These are phyloP conservation scores for Omphalotus guepiniiformis DNA, from an alignment of 768 basidiomycete species.

Conservation along the genomic window DNA sequence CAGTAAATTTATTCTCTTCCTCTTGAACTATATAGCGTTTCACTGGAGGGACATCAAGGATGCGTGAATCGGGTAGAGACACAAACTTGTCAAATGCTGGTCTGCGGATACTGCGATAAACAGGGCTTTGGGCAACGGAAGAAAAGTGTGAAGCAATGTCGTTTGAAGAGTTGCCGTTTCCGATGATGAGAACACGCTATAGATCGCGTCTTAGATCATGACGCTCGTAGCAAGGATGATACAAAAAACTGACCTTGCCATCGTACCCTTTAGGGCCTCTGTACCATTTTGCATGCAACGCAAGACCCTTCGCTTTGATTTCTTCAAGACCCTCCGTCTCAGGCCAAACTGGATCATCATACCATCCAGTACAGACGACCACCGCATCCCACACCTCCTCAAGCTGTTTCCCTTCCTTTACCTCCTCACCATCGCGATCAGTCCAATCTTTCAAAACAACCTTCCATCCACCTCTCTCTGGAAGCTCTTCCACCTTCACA, in stretches of 20 bases:
- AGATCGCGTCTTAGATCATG: background rate
- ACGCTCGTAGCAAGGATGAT: background rate
- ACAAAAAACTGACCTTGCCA: conserved; percentile 20
- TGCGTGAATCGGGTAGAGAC: conserved; percentile 37
- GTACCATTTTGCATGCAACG: conserved; percentile 41
- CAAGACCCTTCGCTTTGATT: conserved; percentile 26
- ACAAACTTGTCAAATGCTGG: conserved; percentile 34
- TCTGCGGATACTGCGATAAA: conserved; percentile 44
- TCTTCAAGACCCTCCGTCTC: conserved; percentile 37
- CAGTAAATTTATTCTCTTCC: conserved; percentile 24
- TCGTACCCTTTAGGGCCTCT: conserved; percentile 34
- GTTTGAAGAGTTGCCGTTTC: conserved; percentile 50
- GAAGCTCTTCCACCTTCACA: conserved; percentile 31
- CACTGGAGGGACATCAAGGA: conserved; percentile 40
- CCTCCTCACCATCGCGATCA: conserved; percentile 13
- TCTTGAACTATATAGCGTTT: conserved; percentile 23
- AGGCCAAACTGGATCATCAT: conserved; percentile 43
- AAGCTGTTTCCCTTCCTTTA: conserved; percentile 8
- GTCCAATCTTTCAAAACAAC: conserved; percentile 35
- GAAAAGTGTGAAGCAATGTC: conserved; percentile 47
- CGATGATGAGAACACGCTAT: conserved; percentile 44
- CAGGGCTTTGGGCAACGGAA: conserved; percentile 31
- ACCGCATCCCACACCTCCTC: conserved; percentile 46
- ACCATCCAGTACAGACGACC: conserved; percentile 40
- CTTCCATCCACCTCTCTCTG: conserved; percentile 30